Conservation (phyloP, 1,284 basidiomycete species). For the Puccinia coronata region DNA sequence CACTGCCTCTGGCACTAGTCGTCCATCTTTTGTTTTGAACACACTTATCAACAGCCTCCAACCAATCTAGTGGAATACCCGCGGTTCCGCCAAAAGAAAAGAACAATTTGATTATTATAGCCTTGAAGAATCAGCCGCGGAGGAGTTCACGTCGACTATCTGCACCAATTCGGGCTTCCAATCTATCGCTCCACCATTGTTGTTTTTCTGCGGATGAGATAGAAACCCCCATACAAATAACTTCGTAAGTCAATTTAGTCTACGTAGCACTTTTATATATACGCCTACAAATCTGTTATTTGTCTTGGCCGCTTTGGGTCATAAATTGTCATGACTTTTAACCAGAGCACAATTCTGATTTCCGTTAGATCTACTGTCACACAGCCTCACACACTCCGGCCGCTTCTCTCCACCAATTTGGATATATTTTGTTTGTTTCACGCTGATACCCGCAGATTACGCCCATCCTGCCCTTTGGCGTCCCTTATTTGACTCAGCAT, state of each 20-base stretch:
- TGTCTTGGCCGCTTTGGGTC: too few species aligned
- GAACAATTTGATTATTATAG: neutral
- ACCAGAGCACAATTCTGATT: neutral
- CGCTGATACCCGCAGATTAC: neutral
- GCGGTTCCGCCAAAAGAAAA: neutral
- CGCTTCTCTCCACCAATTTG: neutral
- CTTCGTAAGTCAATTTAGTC: neutral
- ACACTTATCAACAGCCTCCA: neutral
- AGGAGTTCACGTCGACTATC: neutral
- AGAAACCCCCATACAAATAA: neutral
- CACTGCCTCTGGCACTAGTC: neutral
- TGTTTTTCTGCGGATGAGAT: neutral
- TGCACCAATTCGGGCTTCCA: neutral
- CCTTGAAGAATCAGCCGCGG: neutral
- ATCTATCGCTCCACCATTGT: too few species aligned
- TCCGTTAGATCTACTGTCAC: neutral
- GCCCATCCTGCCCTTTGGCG: neutral
- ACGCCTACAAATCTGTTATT: too few species aligned
- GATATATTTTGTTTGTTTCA: neutral
- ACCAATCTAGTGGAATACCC: neutral
- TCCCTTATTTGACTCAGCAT: neutral
- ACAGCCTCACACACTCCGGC: neutral
- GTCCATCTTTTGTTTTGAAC: neutral
- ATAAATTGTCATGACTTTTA: too few species aligned
- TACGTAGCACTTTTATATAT: too few species aligned